A percentile compares a stretch with the other conserved stretches of the same genome.
phyloP scores from a whole-genome alignment of 768 basidiomycete genomes.

The Solioccasus polychromus region DNA sequence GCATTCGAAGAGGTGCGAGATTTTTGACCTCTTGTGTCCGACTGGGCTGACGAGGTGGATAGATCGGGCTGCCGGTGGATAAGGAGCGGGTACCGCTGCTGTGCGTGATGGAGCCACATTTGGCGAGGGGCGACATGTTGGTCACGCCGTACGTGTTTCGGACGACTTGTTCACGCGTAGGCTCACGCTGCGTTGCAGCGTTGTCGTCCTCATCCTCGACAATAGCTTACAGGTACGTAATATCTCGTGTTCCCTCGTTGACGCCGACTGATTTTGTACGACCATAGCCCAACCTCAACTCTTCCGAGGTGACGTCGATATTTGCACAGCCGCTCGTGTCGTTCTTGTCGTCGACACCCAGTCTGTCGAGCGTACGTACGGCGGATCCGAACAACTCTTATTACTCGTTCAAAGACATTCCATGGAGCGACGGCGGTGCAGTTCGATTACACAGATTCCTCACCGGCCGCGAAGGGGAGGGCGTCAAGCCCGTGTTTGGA shows the following conservation, averaged over 20 bases:
- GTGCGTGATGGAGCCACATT: constrained; percentile 76
- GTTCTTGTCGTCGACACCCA: constrained; percentile 62
- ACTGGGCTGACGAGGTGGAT: too few relatives aligned
- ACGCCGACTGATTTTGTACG: neutral
- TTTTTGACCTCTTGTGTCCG: too few relatives aligned
- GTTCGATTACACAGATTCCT: constrained; percentile 73
- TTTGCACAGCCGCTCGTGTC: constrained; percentile 83
- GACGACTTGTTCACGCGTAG: neutral
- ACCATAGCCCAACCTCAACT: constrained; percentile 72
- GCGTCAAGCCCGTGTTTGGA: constrained; percentile 86
- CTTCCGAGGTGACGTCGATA: constrained; percentile 71
- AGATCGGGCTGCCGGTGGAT: constrained; percentile 85
- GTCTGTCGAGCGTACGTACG: constrained; percentile 54
- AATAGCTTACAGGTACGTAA: constrained; percentile 58
- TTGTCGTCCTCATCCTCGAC: constrained; percentile 83
- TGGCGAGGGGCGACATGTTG: constrained; percentile 66
- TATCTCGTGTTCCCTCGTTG: neutral
- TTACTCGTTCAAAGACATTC: constrained; percentile 59
- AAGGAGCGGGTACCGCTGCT: constrained; percentile 66
- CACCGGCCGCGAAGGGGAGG: constrained; percentile 81
- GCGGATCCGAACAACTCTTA: constrained; percentile 51
- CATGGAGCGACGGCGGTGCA: constrained; percentile 38
- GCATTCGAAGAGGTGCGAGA: constrained; percentile 88
- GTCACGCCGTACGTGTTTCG: constrained; percentile 75
- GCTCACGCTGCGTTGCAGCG: constrained; percentile 43